phyloP scores from a whole-genome alignment of 345 rosid genomes.

The Camelina sativa region DNA sequence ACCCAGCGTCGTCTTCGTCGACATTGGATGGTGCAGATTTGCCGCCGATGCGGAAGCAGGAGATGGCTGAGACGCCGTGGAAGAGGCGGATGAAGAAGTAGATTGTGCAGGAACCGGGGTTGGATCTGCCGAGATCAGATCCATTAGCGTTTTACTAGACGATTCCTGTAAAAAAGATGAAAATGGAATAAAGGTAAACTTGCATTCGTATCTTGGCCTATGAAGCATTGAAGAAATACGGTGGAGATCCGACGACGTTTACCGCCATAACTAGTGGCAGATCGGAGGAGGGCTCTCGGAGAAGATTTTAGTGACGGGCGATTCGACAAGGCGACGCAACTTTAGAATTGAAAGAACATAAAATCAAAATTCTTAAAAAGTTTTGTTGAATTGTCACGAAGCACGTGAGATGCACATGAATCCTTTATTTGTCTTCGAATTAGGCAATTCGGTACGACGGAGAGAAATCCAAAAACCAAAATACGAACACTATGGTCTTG shows the following conservation, averaged over 20 bases:
- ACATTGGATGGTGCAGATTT: slow-evolving; percentile 43
- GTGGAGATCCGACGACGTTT: slow-evolving; percentile 38
- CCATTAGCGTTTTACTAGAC: slow-evolving; percentile 93
- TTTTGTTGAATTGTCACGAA: neutral
- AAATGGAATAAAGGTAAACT: slow-evolving; percentile 15
- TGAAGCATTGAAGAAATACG: slow-evolving; percentile 7
- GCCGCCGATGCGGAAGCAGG: slow-evolving; percentile 40
- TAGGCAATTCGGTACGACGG: no score
- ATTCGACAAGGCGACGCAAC: slow-evolving; percentile 4
- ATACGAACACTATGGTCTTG: no score
- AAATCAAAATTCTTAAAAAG: neutral
- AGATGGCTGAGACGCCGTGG: slow-evolving; percentile 39
- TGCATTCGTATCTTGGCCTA: slow-evolving; percentile 20
- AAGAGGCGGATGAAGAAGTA: slow-evolving; percentile 48
- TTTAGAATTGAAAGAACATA: neutral
- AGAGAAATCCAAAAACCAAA: no score
- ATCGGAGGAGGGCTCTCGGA: slow-evolving; percentile 30
- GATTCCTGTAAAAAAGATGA: slow-evolving; percentile 61
- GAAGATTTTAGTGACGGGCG: slow-evolving; percentile 28
- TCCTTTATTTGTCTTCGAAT: neutral
- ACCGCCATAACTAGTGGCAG: slow-evolving; percentile 47
- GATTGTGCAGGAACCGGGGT: slow-evolving; percentile 51
- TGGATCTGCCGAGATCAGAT: slow-evolving; percentile 97
- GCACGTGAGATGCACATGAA: neutral
- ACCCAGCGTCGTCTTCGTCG: slow-evolving; percentile 64